Base-by-base conservation (phyloP, 805 yeast species). In the Wickerhamomyces alni region DNA sequence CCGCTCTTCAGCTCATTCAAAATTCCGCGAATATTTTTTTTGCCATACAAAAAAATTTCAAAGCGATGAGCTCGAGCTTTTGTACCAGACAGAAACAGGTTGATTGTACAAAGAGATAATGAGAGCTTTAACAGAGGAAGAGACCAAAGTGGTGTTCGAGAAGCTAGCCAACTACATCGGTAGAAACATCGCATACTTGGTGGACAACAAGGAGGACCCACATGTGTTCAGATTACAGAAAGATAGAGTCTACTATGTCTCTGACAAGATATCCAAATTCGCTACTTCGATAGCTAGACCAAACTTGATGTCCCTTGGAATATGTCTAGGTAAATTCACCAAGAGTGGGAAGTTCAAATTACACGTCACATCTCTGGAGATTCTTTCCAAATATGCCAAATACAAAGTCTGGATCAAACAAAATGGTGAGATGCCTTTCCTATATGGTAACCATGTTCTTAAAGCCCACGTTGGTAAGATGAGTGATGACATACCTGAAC, bases 401-500 rank as follows among this genome's bases (percentile, higher is more conserved):
- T 88, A 82, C 67, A 93, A 91, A 66, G 71, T 93, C 30, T 93
- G 99, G 99, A 87, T 93, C 64, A 93, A 93, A 63, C 80, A 79
- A 37, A 93, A 93, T 58, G 99, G 99, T 54, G 99, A 93, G 65
- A 93, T 93, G 99, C 98, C 99, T 12, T 93, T 83, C 60, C 66
- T 93, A 48, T 93, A 93, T 54, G 99, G 99, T 28, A 93, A 93
- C 67, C 96, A 93, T 61, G 91, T 91, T 21, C 71, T 93, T 51
- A 93, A 93, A 61, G 99, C 99, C 5, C 99, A 93, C 59, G 74
- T 93, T 41, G 99, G 99, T 27, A 82, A 88, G 54, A 87, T 93
- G 85, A 84, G 95, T 40, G 99, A 93, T 51, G 98, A 93, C 58
- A 86, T 93, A 40, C 98, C 98, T 24, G 98, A 91, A 63, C 99